phyloP scores from a whole-genome alignment of 2,329 filamentous ascomycete species.

The Trichophyton mentagrophytes region DNA sequence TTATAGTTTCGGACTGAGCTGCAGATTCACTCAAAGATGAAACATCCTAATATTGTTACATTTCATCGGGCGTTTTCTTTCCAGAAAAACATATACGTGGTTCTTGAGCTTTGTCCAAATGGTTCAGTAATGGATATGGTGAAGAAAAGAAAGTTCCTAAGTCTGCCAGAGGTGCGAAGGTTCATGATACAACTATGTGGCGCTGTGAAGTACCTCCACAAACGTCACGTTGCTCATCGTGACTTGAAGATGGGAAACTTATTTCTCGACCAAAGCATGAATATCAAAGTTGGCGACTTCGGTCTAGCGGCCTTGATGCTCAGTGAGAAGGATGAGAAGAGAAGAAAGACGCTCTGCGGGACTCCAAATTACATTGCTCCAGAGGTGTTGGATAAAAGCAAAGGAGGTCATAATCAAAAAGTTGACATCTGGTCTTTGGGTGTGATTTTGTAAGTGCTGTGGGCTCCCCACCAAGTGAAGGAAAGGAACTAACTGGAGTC shows the following conservation, averaged over 20 bases:
- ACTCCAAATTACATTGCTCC: slow-evolving; percentile 98
- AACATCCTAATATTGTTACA: slow-evolving; percentile 87
- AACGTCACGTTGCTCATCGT: slow-evolving; percentile 87
- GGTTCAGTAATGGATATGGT: slow-evolving; percentile 97
- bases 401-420: slow-evolving; percentile 91
- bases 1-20: slow-evolving; percentile 62
- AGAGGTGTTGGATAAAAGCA: slow-evolving; percentile 87
- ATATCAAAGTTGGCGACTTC: slow-evolving; percentile 96
- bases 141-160: slow-evolving; percentile 77
- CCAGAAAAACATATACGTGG: slow-evolving; percentile 77
- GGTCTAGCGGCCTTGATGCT: slow-evolving; percentile 84
- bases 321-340: slow-evolving; percentile 73
- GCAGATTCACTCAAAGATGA: slow-evolving; percentile 97
- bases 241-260: slow-evolving; percentile 98
- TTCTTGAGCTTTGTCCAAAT: slow-evolving; percentile 87
- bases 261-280: slow-evolving; percentile 88
- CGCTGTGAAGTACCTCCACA: slow-evolving; percentile 95
- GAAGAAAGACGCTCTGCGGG: slow-evolving; percentile 86
- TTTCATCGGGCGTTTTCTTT: slow-evolving; percentile 92
- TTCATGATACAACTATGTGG: slow-evolving; percentile 92
- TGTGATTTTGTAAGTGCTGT: slow-evolving; percentile 68
- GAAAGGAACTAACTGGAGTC: slow-evolving; percentile 13
- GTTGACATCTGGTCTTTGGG: slow-evolving; percentile 98
- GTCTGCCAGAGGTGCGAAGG: slow-evolving; percentile 83
- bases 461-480: not conserved